Evolutionary conservation across 257 asterid genomes (phyloP).

Genomic region (Solanum appendiculatum): DNA sequence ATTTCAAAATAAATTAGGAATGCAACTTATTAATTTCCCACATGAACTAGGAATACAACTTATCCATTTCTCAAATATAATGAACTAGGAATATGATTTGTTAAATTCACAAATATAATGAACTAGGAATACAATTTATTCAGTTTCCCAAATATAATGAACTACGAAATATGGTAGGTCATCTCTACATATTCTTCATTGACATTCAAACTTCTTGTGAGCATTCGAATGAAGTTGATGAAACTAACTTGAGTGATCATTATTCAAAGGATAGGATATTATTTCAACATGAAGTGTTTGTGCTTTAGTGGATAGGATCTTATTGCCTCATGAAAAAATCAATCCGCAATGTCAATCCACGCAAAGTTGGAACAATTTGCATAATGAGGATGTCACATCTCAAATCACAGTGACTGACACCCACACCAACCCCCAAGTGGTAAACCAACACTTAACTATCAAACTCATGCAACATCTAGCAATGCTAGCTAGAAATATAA

Average conservation of each 20-base stretch:
- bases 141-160: background rate
- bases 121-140: background rate
- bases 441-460: too few species aligned
- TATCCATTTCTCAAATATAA: too few species aligned
- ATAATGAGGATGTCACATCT: background rate
- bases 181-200: background rate
- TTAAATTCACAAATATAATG: too few species aligned
- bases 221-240: background rate
- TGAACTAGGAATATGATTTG: background rate
- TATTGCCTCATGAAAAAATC: background rate
- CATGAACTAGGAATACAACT: too few species aligned
- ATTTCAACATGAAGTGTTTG: background rate
- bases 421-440: background rate
- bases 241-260: background rate
- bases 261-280: background rate
- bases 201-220: background rate
- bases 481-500: too few species aligned
- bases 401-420: background rate
- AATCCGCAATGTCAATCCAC: background rate
- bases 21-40: background rate
- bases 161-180: background rate
- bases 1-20: background rate
- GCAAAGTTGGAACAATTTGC: background rate
- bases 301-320: background rate
- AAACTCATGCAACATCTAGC: too few species aligned